Evolutionary conservation across 1,284 basidiomycete genomes (phyloP).

Genomic region (Ustilago trichophora): DNA sequence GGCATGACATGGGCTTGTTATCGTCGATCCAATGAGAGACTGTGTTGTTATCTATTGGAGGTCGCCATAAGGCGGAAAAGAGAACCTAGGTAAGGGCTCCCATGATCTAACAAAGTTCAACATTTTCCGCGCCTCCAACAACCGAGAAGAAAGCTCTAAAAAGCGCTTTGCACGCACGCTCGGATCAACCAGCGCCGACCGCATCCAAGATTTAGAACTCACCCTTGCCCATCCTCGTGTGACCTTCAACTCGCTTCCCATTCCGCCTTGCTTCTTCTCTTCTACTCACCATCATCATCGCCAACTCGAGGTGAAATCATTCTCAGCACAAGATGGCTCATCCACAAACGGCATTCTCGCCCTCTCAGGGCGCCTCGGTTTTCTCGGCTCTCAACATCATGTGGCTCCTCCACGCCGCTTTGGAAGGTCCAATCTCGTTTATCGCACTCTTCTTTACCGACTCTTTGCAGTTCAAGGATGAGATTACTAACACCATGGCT

Average conservation of each 20-base stretch:
- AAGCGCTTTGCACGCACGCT: neutral
- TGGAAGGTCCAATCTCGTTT: constrained; percentile 78
- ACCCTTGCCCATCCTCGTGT: constrained; percentile 7
- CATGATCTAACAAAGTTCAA: too few species aligned
- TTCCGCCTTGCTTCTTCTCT: neutral
- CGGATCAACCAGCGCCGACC: constrained; percentile 23
- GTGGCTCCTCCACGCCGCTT: constrained; percentile 79
- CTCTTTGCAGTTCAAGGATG: constrained; percentile 74
- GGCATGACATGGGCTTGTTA: too few species aligned
- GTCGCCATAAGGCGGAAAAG: too few species aligned
- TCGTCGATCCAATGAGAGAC: too few species aligned
- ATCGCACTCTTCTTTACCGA: constrained; percentile 76
- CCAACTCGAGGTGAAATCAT: too few species aligned
- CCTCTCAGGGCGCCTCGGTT: constrained; percentile 1
- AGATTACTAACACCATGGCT: constrained; percentile 80
- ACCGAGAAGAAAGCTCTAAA: neutral
- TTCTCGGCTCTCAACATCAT: constrained; percentile 64
- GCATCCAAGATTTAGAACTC: too few species aligned
- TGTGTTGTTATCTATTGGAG: too few species aligned
- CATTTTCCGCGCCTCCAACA: too few species aligned
- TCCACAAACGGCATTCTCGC: constrained; percentile 42
- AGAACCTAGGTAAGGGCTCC: too few species aligned
- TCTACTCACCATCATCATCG: neutral
- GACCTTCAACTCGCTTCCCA: neutral
- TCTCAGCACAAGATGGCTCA: constrained; percentile 21